These are phyloP conservation scores for Backusella tuberculispora DNA, from an alignment of 192 early-diverging fungal genomes.

Conservation along the genomic window DNA sequence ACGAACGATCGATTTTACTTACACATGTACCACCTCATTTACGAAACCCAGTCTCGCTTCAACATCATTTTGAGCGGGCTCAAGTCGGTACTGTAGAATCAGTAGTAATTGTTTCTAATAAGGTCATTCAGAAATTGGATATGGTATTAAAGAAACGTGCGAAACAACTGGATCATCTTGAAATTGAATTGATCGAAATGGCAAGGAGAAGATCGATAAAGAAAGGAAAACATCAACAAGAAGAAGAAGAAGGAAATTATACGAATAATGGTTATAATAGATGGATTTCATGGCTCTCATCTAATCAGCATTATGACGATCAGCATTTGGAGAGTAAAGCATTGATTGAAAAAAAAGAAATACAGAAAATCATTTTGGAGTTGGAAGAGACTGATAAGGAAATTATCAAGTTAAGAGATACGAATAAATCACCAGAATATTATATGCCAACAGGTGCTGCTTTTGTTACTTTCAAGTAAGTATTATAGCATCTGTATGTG, in stretches of 20 bases:
- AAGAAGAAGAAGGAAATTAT: background rate
- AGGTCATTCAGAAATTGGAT: constrained; percentile 28
- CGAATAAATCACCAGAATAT: constrained; percentile 30
- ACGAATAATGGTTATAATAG: background rate
- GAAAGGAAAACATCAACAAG: background rate
- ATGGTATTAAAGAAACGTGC: constrained; percentile 25
- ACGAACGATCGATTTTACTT: constrained; percentile 35
- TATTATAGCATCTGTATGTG: background rate
- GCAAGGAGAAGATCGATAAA: constrained; percentile 14
- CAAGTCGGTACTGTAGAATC: constrained; percentile 30
- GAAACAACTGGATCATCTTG: constrained; percentile 28
- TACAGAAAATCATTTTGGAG: background rate
- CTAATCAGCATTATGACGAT: background rate
- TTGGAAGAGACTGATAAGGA: constrained; percentile 32
- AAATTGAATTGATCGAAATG: constrained; percentile 26
- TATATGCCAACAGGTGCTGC: constrained; percentile 60
- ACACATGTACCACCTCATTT: constrained; percentile 33
- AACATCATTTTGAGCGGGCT: constrained; percentile 23
- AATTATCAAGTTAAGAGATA: constrained; percentile 46
- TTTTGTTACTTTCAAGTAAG: constrained; percentile 63
- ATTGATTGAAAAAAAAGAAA: background rate
- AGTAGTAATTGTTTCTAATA: constrained; percentile 28
- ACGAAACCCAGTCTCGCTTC: constrained; percentile 21
- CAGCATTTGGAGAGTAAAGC: background rate
- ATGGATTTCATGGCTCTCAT: background rate